Evolutionary conservation across 1,284 basidiomycete species (phyloP), one percentile per base, ranked within the genome.

Genomic region (Stereum hirsutum): DNA sequence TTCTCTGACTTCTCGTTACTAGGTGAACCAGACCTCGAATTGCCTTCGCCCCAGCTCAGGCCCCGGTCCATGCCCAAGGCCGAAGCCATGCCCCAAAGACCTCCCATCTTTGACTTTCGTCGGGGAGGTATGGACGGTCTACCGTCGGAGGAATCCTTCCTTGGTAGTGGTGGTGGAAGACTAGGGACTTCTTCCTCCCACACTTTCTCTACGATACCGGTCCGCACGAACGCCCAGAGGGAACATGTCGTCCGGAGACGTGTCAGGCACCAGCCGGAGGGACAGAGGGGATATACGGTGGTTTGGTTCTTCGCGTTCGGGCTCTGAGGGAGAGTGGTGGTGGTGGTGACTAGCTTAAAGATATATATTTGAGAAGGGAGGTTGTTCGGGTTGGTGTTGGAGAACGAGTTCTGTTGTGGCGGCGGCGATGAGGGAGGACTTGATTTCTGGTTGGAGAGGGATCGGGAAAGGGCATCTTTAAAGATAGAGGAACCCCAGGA

Each of bases 211-310:
- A 95, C 71, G 45, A 96, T 70, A 14, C 84, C 78, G 1, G 75
- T 80, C 24, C 90, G 78, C 31, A 96, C 75, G 57, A 90, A 96
- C 17, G 86, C 80, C 90, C 93, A 96, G 20, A 96, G 68, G 8
- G 86, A 86, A 60, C 92, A 95, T 15, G 91, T 90, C n/a, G 84
- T 75, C 10, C 92, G 76, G 15, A 96, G 66, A 6, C 90, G 74
- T 2, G 71, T 58, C 8, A 92, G 68, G 56, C 89, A 92, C 78
- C 89, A 92, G 11, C 83, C 78, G 37, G 74, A 75, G 19, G 72
- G 66, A 55, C 89, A 89, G 7, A 94, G 66, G 1, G 88, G 82
- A 60, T 92, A 88, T 26, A 42, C 39, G n/a, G 50, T 52, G 28
- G 49, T 12, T 25, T 33, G 42, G 14, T 27, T 43, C 8, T 34